Evolutionary conservation across 768 basidiomycete species (phyloP), one percentile per base, ranked within the genome.

Genomic region (Amylocystis lapponica): DNA sequence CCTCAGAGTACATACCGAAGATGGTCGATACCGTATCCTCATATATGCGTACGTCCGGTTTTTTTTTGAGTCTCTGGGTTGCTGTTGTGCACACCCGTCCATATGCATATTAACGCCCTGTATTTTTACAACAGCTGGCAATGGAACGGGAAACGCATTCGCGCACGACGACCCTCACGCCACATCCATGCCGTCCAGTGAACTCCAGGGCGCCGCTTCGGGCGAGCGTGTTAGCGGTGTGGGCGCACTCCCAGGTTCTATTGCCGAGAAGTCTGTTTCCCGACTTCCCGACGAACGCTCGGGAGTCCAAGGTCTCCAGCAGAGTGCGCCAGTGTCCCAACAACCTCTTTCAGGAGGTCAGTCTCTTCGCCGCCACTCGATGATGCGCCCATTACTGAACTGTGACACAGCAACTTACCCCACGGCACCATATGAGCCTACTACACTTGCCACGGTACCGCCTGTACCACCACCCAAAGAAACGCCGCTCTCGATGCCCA

Each of bases 221-320:
- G 32, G 43, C 4, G 57, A 58, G 39, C 50, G 40, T 40, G 50
- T 52, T n/a, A 53, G 39, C 14, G 78, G 76, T 13, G 69, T 72
- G 2, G 75, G 76, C 8, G 66, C 74, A 0, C 66, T 78, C 12
- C 75, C 76, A 0, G 78, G 76, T 11, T 59, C 58, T 22, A 43
- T 57, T 11, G 64, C 62, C 17, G 77, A 80, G 49, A 55, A 63
- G 8, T 68, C 65, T 4, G 72, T 79, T 9, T 71, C 74, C 4
- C 63, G 66, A 34, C 56, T 76, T 1, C 78, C 78, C 3, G 70
- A 76, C 11, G 75, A 78, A 41, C 62, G 70, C 21, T n/a, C n/a
- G n/a, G n/a, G n/a, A 27, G 8, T 25, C 5, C 25, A 4, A 41
- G 21, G 19, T 27, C 27, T 10, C 29, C 35, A 36, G 19, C 19